These are phyloP conservation scores for Cenococcum geophilum DNA, from an alignment of 495 filamentous ascomycete genomes.

Conservation along the genomic window DNA sequence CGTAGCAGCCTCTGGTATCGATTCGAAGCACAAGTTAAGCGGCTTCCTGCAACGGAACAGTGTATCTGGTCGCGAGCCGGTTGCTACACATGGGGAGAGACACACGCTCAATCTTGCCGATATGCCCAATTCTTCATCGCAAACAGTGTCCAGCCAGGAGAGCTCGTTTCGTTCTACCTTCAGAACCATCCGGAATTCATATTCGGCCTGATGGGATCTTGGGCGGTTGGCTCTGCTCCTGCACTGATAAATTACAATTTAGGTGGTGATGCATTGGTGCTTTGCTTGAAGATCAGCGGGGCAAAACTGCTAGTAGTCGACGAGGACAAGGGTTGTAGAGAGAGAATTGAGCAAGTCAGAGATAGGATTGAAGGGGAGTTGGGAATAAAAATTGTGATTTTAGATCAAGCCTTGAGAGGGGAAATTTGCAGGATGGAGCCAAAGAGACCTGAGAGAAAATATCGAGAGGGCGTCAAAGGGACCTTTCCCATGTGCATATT, in stretches of 20 bases:
- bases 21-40: constrained; percentile 51
- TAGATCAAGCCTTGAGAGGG: constrained; percentile 45
- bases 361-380: constrained; percentile 46
- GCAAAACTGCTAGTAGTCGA: constrained; percentile 61
- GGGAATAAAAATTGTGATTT: constrained; percentile 48
- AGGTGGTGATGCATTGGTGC: constrained; percentile 56
- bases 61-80: constrained; percentile 63
- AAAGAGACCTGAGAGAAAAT: constrained; percentile 46
- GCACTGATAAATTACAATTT: constrained; percentile 72
- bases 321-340: constrained; percentile 49
- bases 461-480: constrained; percentile 44
- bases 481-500: constrained; percentile 55
- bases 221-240: constrained; percentile 60
- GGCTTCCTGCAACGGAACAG: constrained; percentile 43
- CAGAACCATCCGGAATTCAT: constrained; percentile 64
- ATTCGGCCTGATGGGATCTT: constrained; percentile 55
- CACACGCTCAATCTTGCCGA: constrained; percentile 50
- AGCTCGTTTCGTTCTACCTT: constrained; percentile 64
- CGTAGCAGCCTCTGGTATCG: constrained; percentile 58
- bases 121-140: constrained; percentile 60
- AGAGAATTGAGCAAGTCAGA: constrained; percentile 51
- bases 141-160: constrained; percentile 55
- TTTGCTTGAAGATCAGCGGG: constrained; percentile 59
- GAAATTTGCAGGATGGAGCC: constrained; percentile 47
- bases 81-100: constrained; percentile 57